phyloP scores from a whole-genome alignment of 2,329 filamentous ascomycete genomes.

The Pseudogymnoascus sp. region DNA sequence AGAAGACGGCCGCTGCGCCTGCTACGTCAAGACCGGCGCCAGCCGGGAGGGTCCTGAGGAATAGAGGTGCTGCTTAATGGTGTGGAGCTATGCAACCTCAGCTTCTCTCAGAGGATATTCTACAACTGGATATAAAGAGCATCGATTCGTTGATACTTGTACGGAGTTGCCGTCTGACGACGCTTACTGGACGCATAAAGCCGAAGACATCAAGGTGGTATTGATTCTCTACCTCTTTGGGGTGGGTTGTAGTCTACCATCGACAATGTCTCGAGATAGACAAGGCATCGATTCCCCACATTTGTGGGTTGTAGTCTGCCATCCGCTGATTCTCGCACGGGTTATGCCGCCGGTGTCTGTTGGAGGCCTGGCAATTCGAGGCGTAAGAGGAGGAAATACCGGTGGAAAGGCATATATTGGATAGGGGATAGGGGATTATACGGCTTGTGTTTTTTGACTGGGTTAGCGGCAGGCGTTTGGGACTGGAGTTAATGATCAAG shows the following conservation, averaged over 20 bases:
- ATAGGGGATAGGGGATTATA: background rate
- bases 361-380: background rate
- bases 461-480: conserved; percentile 4
- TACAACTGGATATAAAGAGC: background rate
- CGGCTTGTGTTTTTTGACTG: background rate
- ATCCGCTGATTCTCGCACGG: background rate
- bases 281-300: background rate
- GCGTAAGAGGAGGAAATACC: background rate
- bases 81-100: background rate
- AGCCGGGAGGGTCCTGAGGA: conserved; percentile 45
- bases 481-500: background rate
- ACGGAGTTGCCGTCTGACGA: background rate
- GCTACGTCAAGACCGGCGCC: conserved; percentile 34
- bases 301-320: background rate
- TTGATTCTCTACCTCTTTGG: background rate
- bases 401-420: background rate
- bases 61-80: conserved; percentile 32
- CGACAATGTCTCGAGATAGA: background rate
- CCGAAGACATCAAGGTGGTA: background rate
- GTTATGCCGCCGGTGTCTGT: too few species aligned
- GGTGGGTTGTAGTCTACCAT: background rate
- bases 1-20: conserved; percentile 41
- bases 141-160: background rate
- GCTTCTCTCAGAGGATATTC: background rate
- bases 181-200: background rate